Evolutionary conservation across 148 eudicot species (phyloP), one percentile per base, ranked within the genome.

Genomic region (Heliamphora exappendiculata): DNA sequence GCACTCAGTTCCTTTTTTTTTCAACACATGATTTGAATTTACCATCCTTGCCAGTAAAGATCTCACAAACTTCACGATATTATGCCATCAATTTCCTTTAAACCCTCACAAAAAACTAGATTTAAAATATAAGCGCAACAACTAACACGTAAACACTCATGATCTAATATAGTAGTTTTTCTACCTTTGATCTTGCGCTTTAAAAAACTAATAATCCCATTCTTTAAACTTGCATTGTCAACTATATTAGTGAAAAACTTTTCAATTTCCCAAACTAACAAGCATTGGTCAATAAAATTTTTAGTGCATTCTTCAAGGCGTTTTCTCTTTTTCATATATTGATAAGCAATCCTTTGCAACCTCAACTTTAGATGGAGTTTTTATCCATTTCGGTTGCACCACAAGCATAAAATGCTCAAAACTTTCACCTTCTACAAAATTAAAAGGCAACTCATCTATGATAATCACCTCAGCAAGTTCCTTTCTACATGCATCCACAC

Each of bases 171-270:
- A 1, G 29, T 22, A 42, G 8, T 2, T 2, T 66, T 37, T 22
- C 70, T 22, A 3, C 16, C 26, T 8, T 33, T 66, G 29, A 16
- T 42, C 7, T 41, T 75, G 22, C 28, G 66, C 19, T 44, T 69
- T 37, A 59, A 53, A 14, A 66, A 47, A 5, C 17, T 12, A 37
- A 80, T 20, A 11, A 47, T 39, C 14, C 10, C 42, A 58, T 80
- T 36, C 29, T 80, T 80, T 0, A 75, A 67, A 37, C 64, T 67
- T 57, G 78, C 78, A 68, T 80, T 80, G 28, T 80, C 78, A 44
- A 69, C 70, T 0, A 50, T 60, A 3, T 75, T 16, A 0, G 78
- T 67, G 4, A 67, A 44, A 31, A 74, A 0, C 1, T 29, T 66
- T 0, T 80, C 65, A 14, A 80, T 80, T 4, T 76, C 79, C 76